Evolutionary conservation across 2,329 filamentous ascomycete species (phyloP).

Genomic region (Aspergillus sojae): DNA sequence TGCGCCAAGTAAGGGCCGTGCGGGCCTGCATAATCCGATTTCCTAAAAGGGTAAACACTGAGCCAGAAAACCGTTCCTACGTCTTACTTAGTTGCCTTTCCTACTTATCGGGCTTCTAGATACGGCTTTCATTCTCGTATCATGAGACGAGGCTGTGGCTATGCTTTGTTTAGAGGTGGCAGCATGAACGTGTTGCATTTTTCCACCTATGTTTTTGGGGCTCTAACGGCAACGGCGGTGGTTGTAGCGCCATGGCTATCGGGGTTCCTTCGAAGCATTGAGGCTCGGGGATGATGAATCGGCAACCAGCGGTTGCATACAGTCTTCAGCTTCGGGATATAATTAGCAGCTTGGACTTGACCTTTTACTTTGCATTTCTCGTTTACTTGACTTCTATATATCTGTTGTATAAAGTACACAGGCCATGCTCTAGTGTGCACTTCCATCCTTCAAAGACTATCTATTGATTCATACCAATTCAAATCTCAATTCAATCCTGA

Average conservation of each 20-base stretch:
- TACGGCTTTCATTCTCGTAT: not conserved
- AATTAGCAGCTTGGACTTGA: not conserved
- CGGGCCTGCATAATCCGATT: not conserved
- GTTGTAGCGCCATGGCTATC: not conserved
- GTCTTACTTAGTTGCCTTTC: too few species aligned
- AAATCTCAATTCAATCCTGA: not conserved
- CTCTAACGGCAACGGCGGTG: not conserved
- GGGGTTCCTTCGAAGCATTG: not conserved
- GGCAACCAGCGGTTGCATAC: not conserved
- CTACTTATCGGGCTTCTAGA: not conserved
- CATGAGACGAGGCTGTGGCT: not conserved
- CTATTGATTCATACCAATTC: not conserved
- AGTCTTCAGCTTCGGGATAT: not conserved
- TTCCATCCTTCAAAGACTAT: too few species aligned
- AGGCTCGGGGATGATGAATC: not conserved
- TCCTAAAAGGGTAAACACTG: conserved; percentile 5
- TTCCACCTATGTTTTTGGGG: not conserved
- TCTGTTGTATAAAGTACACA: too few species aligned
- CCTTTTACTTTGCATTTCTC: not conserved
- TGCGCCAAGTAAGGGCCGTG: not conserved
- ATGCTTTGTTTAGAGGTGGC: not conserved
- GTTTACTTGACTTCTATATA: too few species aligned
- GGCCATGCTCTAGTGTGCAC: too few species aligned
- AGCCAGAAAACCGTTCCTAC: not conserved
- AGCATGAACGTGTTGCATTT: not conserved